A percentile compares a stretch with the other conserved stretches of the same genome.
phyloP scores from a whole-genome alignment of 208 protist species.

The Trypanosoma caninum region DNA sequence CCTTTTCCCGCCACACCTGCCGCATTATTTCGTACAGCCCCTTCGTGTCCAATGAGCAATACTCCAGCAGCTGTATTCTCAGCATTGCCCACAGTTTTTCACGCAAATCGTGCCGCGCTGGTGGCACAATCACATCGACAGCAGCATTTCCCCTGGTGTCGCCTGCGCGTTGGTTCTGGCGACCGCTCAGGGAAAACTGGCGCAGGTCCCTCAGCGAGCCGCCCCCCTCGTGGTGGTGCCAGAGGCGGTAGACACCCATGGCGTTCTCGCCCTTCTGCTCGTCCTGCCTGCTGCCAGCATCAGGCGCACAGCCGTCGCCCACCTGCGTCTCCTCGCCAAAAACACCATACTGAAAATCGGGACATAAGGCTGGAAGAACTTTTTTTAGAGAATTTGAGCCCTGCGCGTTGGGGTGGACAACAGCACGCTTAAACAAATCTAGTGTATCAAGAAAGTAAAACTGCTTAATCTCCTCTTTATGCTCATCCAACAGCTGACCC shows the following conservation, averaged over 20 bases:
- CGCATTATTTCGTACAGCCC: constrained; percentile 88
- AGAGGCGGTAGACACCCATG: constrained; percentile 87
- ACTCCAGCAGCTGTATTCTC: constrained; percentile 87
- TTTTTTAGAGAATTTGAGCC: constrained; percentile 91
- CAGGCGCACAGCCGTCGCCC: neutral
- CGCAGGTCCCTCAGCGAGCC: constrained; percentile 71
- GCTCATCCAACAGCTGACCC: constrained; percentile 60
- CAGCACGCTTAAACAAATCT: constrained; percentile 76
- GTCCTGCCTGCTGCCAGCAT: constrained; percentile 22
- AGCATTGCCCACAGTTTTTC: constrained; percentile 70
- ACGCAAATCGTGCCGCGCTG: constrained; percentile 43
- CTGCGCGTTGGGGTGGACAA: constrained; percentile 76
- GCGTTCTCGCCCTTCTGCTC: constrained; percentile 87
- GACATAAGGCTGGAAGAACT: constrained; percentile 80
- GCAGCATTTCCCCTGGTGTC: constrained; percentile 5
- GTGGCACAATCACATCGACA: neutral
- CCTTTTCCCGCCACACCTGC: constrained; percentile 68
- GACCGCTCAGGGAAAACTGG: constrained; percentile 19
- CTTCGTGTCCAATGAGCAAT: constrained; percentile 88
- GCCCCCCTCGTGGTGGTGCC: constrained; percentile 86
- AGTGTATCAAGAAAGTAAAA: constrained; percentile 90
- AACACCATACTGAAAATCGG: constrained; percentile 85
- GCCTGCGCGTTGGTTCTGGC: neutral
- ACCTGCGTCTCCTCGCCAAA: constrained; percentile 55
- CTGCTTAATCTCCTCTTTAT: constrained; percentile 73